Percentiles rank a stretch among this genome's conserved stretches.
phyloP scores from a whole-genome alignment of 2,329 filamentous ascomycete species.

The Dactylellina cionopaga region DNA sequence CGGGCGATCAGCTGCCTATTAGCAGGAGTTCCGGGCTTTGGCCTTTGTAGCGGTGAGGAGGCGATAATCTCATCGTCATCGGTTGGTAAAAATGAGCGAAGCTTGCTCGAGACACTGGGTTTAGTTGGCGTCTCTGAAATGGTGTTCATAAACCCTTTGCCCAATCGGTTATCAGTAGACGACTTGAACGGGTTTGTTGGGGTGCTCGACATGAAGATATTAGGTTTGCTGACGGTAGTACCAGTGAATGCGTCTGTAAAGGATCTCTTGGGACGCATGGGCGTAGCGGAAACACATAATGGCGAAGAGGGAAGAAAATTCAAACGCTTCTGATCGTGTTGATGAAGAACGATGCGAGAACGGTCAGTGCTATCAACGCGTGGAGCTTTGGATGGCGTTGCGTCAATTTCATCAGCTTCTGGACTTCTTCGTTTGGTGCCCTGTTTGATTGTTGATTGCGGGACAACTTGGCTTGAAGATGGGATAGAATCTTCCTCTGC shows the following conservation, averaged over 20 bases:
- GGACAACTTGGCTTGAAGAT: slow-evolving; percentile 48
- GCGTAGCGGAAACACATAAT: slow-evolving; percentile 23
- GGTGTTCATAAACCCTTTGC: slow-evolving; percentile 46
- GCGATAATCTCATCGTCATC: slow-evolving; percentile 32
- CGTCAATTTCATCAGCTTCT: slow-evolving; percentile 25
- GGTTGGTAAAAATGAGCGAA: slow-evolving; percentile 20
- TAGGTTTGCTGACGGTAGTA: not conserved
- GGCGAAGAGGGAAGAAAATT: slow-evolving; percentile 35
- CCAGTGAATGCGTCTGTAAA: slow-evolving; percentile 20
- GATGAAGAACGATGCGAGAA: slow-evolving; percentile 15
- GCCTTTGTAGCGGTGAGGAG: slow-evolving; percentile 19
- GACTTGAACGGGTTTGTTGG: slow-evolving; percentile 37
- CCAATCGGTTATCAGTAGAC: slow-evolving; percentile 23
- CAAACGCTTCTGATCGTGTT: slow-evolving; percentile 17
- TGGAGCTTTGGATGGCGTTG: slow-evolving; percentile 44
- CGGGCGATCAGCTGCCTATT: slow-evolving; percentile 31
- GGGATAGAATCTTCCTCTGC: slow-evolving; percentile 36
- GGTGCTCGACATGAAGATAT: slow-evolving; percentile 23
- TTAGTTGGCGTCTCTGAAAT: slow-evolving; percentile 47
- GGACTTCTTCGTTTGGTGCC: slow-evolving; percentile 10
- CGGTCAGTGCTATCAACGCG: slow-evolving; percentile 17
- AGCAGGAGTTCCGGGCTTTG: slow-evolving; percentile 42
- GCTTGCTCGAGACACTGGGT: slow-evolving; percentile 41
- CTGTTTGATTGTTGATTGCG: slow-evolving; percentile 50
- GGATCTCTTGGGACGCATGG: slow-evolving; percentile 13